Evolutionary conservation across 2,329 filamentous ascomycete genomes (phyloP), one percentile per base, ranked within the genome.

Genomic region (Xylariaceae sp.): DNA sequence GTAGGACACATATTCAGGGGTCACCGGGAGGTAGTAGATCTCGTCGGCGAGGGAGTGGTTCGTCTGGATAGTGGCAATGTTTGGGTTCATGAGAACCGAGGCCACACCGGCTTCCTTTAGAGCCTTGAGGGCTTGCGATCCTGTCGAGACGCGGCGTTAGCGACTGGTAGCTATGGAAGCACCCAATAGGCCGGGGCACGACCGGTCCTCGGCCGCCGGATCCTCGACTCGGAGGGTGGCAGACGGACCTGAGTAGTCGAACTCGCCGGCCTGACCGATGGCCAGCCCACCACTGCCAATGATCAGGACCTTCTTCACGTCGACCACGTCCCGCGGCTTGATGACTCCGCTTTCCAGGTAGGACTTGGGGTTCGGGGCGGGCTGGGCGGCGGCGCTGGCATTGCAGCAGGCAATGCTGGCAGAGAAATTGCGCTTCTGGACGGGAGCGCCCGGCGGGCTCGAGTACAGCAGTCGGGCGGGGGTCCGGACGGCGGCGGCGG

Each of bases 11-110:
- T 96, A 98, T 73, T 96, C 90, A 45, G 90, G 84, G 13, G 92
- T 98, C 52, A 98, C 89, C 36, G 92, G 92, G 23, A 96, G 81
- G 65, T 95, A 96, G 73, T 96, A 96, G 55, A 96, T 84, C 67
- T 96, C 89, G 58, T 96, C 90, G 55, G 88, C 88, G 57, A 96
- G 83, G 54, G 83, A 81, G 72, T 96, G 90, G 61, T 93, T 88
- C 51, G 90, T 96, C 67, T 96, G 90, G 56, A 96, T 96, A 38
- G 92, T 96, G 40, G 90, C 90, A 59, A 96, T 96, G 61, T 96
- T 96, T 53, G 90, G 90, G 66, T 96, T 96, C 61, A 96, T 89
- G 45, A 96, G 78, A 35, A 96, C 84, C 8, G 90, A 94, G 48
- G 80, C 67, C 40, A 96, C 85, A 41, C 87, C 87, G 44, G 89